Evolutionary conservation across 1,284 basidiomycete species (phyloP).

Genomic region (Grifola frondosa): DNA sequence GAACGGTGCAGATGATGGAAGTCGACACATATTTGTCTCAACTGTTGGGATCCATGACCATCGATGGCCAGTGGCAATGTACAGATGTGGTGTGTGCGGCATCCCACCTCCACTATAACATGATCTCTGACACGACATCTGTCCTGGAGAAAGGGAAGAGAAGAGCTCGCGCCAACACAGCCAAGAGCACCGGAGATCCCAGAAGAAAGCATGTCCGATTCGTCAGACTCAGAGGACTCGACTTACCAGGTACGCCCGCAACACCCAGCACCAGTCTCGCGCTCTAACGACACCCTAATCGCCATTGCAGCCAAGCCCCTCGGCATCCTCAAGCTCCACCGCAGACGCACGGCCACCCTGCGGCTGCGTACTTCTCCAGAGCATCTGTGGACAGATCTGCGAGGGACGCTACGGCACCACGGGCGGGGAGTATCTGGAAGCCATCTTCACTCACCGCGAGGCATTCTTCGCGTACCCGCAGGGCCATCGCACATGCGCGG

Average conservation of each 20-base stretch:
- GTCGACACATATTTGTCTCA: slow-evolving; percentile 27
- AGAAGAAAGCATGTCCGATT: slow-evolving; percentile 29
- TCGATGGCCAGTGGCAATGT: slow-evolving; percentile 18
- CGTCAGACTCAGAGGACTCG: slow-evolving; percentile 29
- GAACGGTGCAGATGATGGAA: slow-evolving; percentile 19
- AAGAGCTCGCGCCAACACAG: slow-evolving; percentile 17
- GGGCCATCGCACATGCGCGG: slow-evolving; percentile 59
- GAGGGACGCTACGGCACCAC: slow-evolving; percentile 56
- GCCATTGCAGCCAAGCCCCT: slow-evolving; percentile 18
- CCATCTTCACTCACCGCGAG: slow-evolving; percentile 72
- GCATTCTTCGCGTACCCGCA: slow-evolving; percentile 57
- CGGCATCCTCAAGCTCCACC: slow-evolving; percentile 19
- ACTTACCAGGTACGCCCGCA: slow-evolving; percentile 24
- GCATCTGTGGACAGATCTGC: slow-evolving; percentile 49
- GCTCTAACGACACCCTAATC: slow-evolving; percentile 1
- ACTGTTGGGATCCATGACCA: slow-evolving; percentile 24
- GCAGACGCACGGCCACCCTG: slow-evolving; percentile 23
- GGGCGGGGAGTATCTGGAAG: slow-evolving; percentile 70
- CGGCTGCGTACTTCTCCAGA: slow-evolving; percentile 58
- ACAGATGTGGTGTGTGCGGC: slow-evolving; percentile 21
- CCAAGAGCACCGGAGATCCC: slow-evolving; percentile 13
- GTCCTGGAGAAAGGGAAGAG: slow-evolving; percentile 29
- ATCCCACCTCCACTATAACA: neutral
- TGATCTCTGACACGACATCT: slow-evolving; percentile 6
- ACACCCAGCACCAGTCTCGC: neutral